A percentile compares a stretch with the other conserved stretches of the same genome.
phyloP scores from a whole-genome alignment of 1,139 yeast genomes.

The Suhomyces choctaworum region DNA sequence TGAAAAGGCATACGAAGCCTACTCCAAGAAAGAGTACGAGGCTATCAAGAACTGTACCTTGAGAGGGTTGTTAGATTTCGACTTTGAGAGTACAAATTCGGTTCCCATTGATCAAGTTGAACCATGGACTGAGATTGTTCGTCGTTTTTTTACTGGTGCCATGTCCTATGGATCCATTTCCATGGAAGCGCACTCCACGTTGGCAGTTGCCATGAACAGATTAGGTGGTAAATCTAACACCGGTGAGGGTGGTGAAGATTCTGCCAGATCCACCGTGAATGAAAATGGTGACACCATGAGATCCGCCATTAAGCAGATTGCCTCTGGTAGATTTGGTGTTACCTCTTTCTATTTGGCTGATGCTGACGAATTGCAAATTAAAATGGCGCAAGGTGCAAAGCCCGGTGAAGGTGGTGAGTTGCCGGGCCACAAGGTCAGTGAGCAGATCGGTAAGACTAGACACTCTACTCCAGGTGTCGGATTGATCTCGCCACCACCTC shows the following conservation, averaged over 20 bases:
- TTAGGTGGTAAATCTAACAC: constrained; percentile 97
- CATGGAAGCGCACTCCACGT: constrained; percentile 96
- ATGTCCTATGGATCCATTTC: constrained; percentile 99
- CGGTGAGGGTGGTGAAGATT: constrained; percentile 99
- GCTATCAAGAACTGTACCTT: constrained; percentile 91
- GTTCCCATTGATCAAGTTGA: constrained; percentile 97
- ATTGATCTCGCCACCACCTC: constrained; percentile 96
- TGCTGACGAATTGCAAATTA: constrained; percentile 96
- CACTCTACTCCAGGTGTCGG: constrained; percentile 98
- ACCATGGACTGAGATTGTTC: constrained; percentile 99
- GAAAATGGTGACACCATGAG: constrained; percentile 97
- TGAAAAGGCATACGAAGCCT: constrained; percentile 87
- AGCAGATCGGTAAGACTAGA: constrained; percentile 88
- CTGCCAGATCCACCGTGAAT: constrained; percentile 78
- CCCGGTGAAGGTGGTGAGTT: constrained; percentile 99
- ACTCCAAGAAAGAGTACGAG: constrained; percentile 85
- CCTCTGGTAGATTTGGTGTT: constrained; percentile 97
- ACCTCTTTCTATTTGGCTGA: constrained; percentile 92
- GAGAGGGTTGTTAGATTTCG: constrained; percentile 91
- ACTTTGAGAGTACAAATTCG: constrained; percentile 64
- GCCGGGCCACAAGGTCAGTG: constrained; percentile 92
- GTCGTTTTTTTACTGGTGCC: constrained; percentile 97
- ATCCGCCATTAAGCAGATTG: constrained; percentile 96
- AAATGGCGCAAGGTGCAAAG: constrained; percentile 99
- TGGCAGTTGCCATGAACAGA: constrained; percentile 98